Percentiles rank a stretch among this genome's conserved stretches.
Evolutionary conservation across 2,329 filamentous ascomycete species (phyloP).

Genomic region (Shiraia bambusicola): DNA sequence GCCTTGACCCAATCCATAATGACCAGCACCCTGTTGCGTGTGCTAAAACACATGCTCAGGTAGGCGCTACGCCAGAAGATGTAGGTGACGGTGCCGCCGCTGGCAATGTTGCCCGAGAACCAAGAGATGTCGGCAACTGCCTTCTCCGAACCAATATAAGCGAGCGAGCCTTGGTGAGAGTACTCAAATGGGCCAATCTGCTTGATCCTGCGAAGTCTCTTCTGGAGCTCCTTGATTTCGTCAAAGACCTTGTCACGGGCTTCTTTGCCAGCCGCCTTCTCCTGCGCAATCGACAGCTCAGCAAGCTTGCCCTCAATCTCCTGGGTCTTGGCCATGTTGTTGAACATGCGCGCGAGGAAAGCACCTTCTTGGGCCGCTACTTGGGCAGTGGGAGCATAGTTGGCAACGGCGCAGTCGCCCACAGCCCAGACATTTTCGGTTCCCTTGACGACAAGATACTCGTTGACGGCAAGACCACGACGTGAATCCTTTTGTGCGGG

Average conservation of each 20-base stretch:
- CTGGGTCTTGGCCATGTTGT: constrained; percentile 97
- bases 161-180: constrained; percentile 93
- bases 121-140: constrained; percentile 96
- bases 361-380: constrained; percentile 93
- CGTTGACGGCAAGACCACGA: constrained; percentile 93
- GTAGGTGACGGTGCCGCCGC: constrained; percentile 90
- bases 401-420: constrained; percentile 94
- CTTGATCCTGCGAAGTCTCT: constrained; percentile 83
- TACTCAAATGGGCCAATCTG: constrained; percentile 98
- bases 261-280: constrained; percentile 67
- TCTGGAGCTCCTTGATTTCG: constrained; percentile 85
- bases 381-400: constrained; percentile 96
- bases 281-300: constrained; percentile 62
- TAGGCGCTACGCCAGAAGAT: constrained; percentile 98
- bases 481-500: constrained; percentile 93
- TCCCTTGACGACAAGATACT: constrained; percentile 97
- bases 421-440: constrained; percentile 97
- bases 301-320: constrained; percentile 74
- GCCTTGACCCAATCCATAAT: constrained; percentile 95
- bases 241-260: constrained; percentile 61
- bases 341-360: constrained; percentile 94
- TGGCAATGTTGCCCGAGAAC: constrained; percentile 95
- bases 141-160: constrained; percentile 97
- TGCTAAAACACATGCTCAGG: constrained; percentile 99
- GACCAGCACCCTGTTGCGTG: constrained; percentile 91